Evolutionary conservation across 495 filamentous ascomycete genomes (phyloP), one percentile per base, ranked within the genome.

Genomic region (Podospora conica): DNA sequence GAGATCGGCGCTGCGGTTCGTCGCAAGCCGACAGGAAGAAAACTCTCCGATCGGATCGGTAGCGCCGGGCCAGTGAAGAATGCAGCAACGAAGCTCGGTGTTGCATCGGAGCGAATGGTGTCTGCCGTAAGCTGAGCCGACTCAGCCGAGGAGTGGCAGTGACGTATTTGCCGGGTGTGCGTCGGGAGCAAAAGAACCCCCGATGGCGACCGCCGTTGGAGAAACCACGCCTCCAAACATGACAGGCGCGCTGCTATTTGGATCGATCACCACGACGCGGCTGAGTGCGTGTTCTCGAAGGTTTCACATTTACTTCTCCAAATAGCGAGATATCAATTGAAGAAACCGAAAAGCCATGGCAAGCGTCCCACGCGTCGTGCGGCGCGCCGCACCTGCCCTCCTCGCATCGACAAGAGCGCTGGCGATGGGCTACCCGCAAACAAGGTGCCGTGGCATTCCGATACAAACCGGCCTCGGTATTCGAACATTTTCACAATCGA

Each of bases 401-500:
- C 11, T 64, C 31, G 53, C 31, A 54, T 54, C 66, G 20, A 24
- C 28, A 9, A 65, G 20, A 23, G 15, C 22, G 21, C 48, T 59
- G 40, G 20, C 28, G 56, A 54, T 61, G 48, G 29, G 25, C 27
- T 60, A 55, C 55, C 12, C 15, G 22, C 33, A n/a, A 25, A 4
- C n/a, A 58, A 54, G 53, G 57, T 22, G 27, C 54, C 53, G 60
- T 53, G 55, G 21, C 28, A 20, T 9, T 53, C 24, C 53, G 48
- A 12, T 27, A 23, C 22, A 27, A 66, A 28, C 33, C 23, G 20
- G 60, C 3, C 33, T 48, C 2, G 27, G 62, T 15, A 21, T 24
- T 0, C 58, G 70, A 9, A 66, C 2, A 11, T 71, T 76, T 24
- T 73, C 74, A 6, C 58, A 65, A 15, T 69, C 74, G 40, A 48